These are phyloP conservation scores for Lactarius psammicola DNA, from an alignment of 768 basidiomycete species.

Conservation along the genomic window DNA sequence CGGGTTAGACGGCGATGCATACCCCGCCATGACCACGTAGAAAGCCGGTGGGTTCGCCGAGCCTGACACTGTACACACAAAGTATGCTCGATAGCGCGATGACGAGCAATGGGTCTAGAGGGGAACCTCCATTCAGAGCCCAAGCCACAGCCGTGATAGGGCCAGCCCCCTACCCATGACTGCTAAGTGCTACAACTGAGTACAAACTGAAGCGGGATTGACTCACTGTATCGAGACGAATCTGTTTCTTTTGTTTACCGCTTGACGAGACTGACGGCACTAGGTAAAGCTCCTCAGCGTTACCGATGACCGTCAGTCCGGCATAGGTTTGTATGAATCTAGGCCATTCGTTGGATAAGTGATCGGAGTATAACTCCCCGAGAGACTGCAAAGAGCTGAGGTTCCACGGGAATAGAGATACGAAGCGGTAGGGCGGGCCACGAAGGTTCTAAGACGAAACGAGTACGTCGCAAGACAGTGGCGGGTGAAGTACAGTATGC, in stretches of 20 bases:
- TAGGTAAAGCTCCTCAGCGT: slow-evolving; percentile 20
- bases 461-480: slow-evolving; percentile 31
- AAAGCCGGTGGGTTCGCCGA: slow-evolving; percentile 42
- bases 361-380: not conserved
- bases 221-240: slow-evolving; percentile 21
- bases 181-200: not conserved
- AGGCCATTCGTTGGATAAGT: slow-evolving; percentile 14
- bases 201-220: not conserved
- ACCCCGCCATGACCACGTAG: slow-evolving; percentile 42
- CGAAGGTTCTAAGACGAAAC: slow-evolving; percentile 47
- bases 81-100: slow-evolving; percentile 54
- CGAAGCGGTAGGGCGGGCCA: slow-evolving; percentile 37
- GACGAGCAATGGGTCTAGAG: slow-evolving; percentile 58
- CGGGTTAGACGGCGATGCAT: not conserved
- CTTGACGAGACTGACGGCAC: slow-evolving; percentile 9
- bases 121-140: slow-evolving; percentile 47
- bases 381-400: slow-evolving; percentile 9
- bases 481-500: not conserved
- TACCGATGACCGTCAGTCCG: slow-evolving; percentile 19
- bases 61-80: slow-evolving; percentile 52
- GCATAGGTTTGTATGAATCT: slow-evolving; percentile 6
- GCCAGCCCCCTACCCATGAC: slow-evolving; percentile 21
- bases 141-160: slow-evolving; percentile 50
- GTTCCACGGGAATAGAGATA: slow-evolving; percentile 30
- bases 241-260: slow-evolving; percentile 16